Evolutionary conservation across 495 filamentous ascomycete species (phyloP).

Genomic region (Articulospora tetracladia): DNA sequence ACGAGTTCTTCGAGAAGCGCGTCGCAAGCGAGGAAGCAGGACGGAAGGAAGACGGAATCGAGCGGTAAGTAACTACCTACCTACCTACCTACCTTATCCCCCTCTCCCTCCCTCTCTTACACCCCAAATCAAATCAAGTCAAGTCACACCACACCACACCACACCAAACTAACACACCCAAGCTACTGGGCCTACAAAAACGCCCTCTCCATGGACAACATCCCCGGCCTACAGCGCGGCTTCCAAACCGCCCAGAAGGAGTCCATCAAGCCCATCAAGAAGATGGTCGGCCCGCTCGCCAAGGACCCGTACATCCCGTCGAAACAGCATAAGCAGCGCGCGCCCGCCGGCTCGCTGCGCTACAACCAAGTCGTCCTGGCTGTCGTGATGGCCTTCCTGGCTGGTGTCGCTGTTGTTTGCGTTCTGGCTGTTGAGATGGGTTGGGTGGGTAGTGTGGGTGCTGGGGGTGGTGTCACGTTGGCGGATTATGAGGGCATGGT

Average conservation of each 20-base stretch:
- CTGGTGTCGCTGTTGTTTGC: not conserved
- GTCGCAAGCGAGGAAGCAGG: conserved; percentile 36
- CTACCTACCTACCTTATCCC: not conserved
- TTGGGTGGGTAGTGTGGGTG: not conserved
- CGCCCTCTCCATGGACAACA: conserved; percentile 47
- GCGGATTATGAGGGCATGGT: not conserved
- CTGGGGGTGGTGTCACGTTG: not conserved
- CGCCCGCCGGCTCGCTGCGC: too few species aligned
- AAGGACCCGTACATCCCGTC: not conserved
- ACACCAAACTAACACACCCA: not conserved
- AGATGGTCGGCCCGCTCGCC: conserved; percentile 40
- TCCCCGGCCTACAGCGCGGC: conserved; percentile 45
- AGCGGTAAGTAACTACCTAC: conserved; percentile 28
- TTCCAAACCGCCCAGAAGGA: conserved; percentile 35
- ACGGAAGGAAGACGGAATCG: conserved; percentile 45
- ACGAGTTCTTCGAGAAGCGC: conserved; percentile 44
- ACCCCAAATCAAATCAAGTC: not conserved
- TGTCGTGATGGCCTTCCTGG: not conserved
- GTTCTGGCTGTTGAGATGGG: not conserved
- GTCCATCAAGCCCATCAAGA: conserved; percentile 43
- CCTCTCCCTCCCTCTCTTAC: not conserved
- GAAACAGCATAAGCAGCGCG: too few species aligned
- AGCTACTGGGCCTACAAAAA: conserved; percentile 59
- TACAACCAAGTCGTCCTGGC: not conserved
- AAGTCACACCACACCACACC: not conserved